A percentile compares a stretch with the other conserved stretches of the same genome.
Evolutionary conservation across 2,329 filamentous ascomycete genomes (phyloP).

Genomic region (Fusarium sp.): DNA sequence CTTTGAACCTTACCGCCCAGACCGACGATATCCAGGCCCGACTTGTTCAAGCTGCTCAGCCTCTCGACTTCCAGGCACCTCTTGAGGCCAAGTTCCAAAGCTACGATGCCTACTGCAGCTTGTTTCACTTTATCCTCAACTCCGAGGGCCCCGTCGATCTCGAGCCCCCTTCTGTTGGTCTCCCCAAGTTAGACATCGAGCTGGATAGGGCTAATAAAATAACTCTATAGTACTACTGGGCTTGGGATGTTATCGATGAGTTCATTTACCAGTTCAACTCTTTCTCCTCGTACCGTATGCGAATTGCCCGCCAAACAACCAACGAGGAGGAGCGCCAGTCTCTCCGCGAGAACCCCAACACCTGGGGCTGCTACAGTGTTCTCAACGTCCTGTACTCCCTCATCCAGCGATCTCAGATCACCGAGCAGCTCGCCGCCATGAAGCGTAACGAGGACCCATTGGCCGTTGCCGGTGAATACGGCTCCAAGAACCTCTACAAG

Average conservation of each 20-base stretch:
- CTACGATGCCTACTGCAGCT: constrained; percentile 99
- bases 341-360: constrained; percentile 96
- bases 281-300: constrained; percentile 96
- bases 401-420: constrained; percentile 98
- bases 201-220: constrained; percentile 33
- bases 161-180: constrained; percentile 91
- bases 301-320: constrained; percentile 82
- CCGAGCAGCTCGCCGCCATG: constrained; percentile 93
- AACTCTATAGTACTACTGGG: constrained; percentile 88
- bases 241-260: constrained; percentile 99
- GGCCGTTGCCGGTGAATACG: constrained; percentile 93
- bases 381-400: constrained; percentile 99
- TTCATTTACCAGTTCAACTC: constrained; percentile 99
- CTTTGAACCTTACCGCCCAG: constrained; percentile 76
- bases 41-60: constrained; percentile 90
- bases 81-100: constrained; percentile 98
- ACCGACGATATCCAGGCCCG: constrained; percentile 93
- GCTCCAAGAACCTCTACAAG: constrained; percentile 91
- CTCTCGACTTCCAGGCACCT: constrained; percentile 94
- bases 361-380: constrained; percentile 99
- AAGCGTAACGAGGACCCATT: constrained; percentile 92
- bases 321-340: constrained; percentile 94
- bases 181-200: constrained; percentile 18
- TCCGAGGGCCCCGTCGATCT: constrained; percentile 98
- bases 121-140: constrained; percentile 99